phyloP scores from a whole-genome alignment of 192 early-diverging fungal species.

The Umbelopsis isabellina region DNA sequence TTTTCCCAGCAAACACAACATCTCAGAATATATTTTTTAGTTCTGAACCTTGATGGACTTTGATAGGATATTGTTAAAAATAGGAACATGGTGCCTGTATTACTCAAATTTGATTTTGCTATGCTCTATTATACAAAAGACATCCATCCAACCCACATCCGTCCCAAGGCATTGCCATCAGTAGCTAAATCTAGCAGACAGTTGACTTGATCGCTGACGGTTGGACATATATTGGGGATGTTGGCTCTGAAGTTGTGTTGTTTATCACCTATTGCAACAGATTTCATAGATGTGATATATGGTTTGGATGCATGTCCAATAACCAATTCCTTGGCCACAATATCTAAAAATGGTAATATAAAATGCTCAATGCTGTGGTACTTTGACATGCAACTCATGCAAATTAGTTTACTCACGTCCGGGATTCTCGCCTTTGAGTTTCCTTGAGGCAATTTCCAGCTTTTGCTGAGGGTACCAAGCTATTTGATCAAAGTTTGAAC shows the following conservation, averaged over 20 bases:
- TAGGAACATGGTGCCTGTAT: no score
- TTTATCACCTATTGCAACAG: slow-evolving; percentile 54
- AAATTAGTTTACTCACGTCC: slow-evolving; percentile 42
- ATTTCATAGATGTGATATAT: slow-evolving; percentile 50
- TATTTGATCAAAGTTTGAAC: slow-evolving; percentile 8
- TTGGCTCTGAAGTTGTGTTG: slow-evolving; percentile 48
- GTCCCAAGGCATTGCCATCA: slow-evolving; percentile 67
- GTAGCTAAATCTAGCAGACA: slow-evolving; percentile 78
- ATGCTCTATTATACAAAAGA: slow-evolving; percentile 47
- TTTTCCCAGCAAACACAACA: no score
- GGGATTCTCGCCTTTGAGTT: slow-evolving; percentile 75
- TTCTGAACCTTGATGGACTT: no score
- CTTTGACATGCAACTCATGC: neutral
- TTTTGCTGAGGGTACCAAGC: slow-evolving; percentile 81
- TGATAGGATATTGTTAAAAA: no score
- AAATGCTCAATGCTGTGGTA: neutral
- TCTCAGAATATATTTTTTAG: no score
- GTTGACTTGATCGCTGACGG: slow-evolving; percentile 67
- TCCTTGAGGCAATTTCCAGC: slow-evolving; percentile 68
- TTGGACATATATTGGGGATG: slow-evolving; percentile 47
- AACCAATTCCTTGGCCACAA: slow-evolving; percentile 58
- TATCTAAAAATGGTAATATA: slow-evolving; percentile 31
- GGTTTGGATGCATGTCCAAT: slow-evolving; percentile 64
- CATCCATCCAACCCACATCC: slow-evolving; percentile 71
- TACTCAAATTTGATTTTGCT: no score